Percentiles rank a stretch among this genome's conserved stretches.
Evolutionary conservation across 352 stramenopile species (phyloP).

Genomic region (Blastocystis sp.): DNA sequence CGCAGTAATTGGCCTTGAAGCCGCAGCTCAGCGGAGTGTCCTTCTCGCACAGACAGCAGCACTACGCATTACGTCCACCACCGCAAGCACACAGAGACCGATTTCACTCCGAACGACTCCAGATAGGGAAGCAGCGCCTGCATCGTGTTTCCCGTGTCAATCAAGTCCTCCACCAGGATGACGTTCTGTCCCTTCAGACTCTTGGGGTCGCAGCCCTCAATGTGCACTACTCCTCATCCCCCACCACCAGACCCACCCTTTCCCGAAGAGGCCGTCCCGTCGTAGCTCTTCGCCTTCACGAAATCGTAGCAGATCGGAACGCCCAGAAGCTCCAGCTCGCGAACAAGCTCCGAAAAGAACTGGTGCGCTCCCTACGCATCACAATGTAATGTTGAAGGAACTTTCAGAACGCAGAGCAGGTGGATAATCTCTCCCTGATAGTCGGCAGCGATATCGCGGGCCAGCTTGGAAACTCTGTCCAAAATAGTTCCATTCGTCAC

Average conservation of each 20-base stretch:
- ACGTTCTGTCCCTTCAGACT: slow-evolving; percentile 84
- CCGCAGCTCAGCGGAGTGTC: slow-evolving; percentile 81
- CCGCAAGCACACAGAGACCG: slow-evolving; percentile 78
- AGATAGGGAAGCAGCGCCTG: slow-evolving; percentile 83
- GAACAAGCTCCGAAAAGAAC: slow-evolving; percentile 70
- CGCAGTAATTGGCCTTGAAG: slow-evolving; percentile 88
- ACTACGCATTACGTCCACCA: slow-evolving; percentile 67
- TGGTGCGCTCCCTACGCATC: slow-evolving; percentile 39
- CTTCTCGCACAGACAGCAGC: slow-evolving; percentile 84
- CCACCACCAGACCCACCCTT: slow-evolving; percentile 72
- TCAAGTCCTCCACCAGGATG: slow-evolving; percentile 92
- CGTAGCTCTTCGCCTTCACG: slow-evolving; percentile 89
- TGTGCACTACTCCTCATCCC: slow-evolving; percentile 73
- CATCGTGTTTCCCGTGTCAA: slow-evolving; percentile 92
- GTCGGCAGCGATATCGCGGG: slow-evolving; percentile 83
- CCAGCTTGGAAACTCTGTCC: slow-evolving; percentile 85
- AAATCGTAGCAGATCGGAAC: slow-evolving; percentile 89
- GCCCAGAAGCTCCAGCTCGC: slow-evolving; percentile 73
- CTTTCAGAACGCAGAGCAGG: slow-evolving; percentile 86
- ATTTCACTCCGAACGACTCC: slow-evolving; percentile 78
- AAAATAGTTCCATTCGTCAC: slow-evolving; percentile 83
- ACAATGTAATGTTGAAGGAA: slow-evolving; percentile 71
- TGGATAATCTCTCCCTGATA: slow-evolving; percentile 85
- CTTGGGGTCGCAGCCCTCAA: slow-evolving; percentile 80
- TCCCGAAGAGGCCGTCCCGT: slow-evolving; percentile 83